Percentiles rank a stretch among this genome's conserved stretches.
These are phyloP conservation scores for Spatholobus suberectus DNA, from an alignment of 306 rosid genomes.

Conservation along the genomic window DNA sequence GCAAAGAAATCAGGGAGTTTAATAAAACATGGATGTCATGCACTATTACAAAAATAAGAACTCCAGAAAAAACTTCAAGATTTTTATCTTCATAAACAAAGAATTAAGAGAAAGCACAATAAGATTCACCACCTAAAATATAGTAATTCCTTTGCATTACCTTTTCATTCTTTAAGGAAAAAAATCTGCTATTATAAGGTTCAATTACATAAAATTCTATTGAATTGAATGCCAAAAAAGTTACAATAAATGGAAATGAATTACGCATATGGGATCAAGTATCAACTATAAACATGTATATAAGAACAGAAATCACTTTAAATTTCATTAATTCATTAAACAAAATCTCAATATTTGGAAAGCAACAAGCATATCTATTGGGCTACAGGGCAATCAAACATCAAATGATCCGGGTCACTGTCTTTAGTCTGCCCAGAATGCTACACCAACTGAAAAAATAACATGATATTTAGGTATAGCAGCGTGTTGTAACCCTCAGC, in stretches of 20 bases:
- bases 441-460: too few relatives aligned
- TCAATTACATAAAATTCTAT: neutral
- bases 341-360: conserved; percentile 13
- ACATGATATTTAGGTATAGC: neutral
- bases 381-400: conserved; percentile 3
- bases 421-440: neutral
- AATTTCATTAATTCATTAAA: conserved; percentile 1
- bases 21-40: neutral
- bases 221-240: neutral
- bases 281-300: neutral
- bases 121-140: neutral
- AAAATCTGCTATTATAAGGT: neutral
- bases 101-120: conserved; percentile 16
- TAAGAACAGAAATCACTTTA: neutral
- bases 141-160: neutral
- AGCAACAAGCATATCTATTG: neutral
- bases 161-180: neutral
- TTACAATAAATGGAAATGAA: neutral
- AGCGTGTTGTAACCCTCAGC: neutral
- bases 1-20: conserved; percentile 39
- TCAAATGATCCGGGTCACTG: neutral
- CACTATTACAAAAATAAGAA: neutral
- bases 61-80: conserved; percentile 21
- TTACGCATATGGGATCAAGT: neutral
- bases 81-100: neutral